phyloP scores from a whole-genome alignment of 768 basidiomycete genomes.

The Daedaleopsis nitida region DNA sequence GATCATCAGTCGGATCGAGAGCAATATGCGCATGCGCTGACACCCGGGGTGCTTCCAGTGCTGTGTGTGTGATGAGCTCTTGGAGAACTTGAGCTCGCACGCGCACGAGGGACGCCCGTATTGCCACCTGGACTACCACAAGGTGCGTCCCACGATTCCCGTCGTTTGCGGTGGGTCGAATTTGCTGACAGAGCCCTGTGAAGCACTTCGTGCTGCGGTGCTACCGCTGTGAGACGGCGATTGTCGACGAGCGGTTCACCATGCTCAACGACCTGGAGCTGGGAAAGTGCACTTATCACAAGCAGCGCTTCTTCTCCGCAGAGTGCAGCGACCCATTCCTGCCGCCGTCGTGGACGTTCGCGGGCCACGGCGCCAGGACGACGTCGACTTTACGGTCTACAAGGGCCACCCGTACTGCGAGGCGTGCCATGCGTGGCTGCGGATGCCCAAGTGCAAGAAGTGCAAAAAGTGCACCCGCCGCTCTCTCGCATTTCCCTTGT shows the following conservation, averaged over 20 bases:
- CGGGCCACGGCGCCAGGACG: slow-evolving; percentile 68
- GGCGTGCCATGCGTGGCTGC: slow-evolving; percentile 84
- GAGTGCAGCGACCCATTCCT: slow-evolving; percentile 98
- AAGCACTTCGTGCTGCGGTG: slow-evolving; percentile 92
- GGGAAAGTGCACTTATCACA: slow-evolving; percentile 84
- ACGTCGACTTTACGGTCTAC: slow-evolving; percentile 88
- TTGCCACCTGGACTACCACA: slow-evolving; percentile 96
- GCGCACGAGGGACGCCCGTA: slow-evolving; percentile 87
- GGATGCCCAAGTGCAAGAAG: slow-evolving; percentile 85
- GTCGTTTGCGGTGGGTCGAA: not conserved
- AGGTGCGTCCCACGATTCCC: slow-evolving; percentile 54
- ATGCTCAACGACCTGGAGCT: slow-evolving; percentile 86
- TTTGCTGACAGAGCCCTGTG: not conserved
- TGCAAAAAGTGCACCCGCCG: slow-evolving; percentile 79
- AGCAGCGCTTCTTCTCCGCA: slow-evolving; percentile 97
- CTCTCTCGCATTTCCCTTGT: not conserved
- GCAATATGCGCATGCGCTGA: slow-evolving; percentile 88
- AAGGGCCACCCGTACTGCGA: slow-evolving; percentile 95
- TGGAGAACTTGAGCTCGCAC: slow-evolving; percentile 94
- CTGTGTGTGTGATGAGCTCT: slow-evolving; percentile 69
- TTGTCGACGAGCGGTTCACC: slow-evolving; percentile 95
- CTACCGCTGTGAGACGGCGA: slow-evolving; percentile 92
- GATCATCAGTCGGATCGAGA: slow-evolving; percentile 87
- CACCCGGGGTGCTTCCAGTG: slow-evolving; percentile 92
- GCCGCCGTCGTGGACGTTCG: slow-evolving; percentile 42